Conservation (phyloP, 2,329 filamentous ascomycete genomes). For the Metarhizium guizhouense region DNA sequence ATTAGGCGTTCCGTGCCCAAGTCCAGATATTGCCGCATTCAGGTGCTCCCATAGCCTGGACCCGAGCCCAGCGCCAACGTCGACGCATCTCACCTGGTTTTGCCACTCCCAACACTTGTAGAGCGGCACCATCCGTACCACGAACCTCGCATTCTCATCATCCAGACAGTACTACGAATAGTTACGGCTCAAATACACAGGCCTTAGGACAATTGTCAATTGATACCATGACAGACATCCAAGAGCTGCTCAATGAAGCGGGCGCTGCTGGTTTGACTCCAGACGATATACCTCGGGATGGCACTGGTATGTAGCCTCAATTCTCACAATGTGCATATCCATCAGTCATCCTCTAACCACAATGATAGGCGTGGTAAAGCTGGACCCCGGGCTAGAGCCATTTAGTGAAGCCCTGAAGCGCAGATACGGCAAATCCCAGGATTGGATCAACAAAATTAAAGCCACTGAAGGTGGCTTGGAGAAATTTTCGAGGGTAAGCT, state of each 20-base stretch:
- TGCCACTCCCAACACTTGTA: neutral
- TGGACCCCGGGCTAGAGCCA: conserved; percentile 85
- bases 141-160: neutral
- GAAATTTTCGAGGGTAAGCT: conserved; percentile 72
- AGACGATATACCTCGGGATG: conserved; percentile 53
- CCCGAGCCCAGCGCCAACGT: neutral
- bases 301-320: conserved; percentile 49
- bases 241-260: neutral
- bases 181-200: neutral
- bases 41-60: too few species aligned
- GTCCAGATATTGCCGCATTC: too few species aligned
- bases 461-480: conserved; percentile 81
- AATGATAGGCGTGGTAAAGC: conserved; percentile 63
- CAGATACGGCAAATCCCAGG: conserved; percentile 69
- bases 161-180: neutral
- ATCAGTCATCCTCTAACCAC: conserved; percentile 4
- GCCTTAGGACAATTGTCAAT: neutral
- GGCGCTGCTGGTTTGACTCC: conserved; percentile 27
- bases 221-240: conserved; percentile 5
- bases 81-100: neutral
- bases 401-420: conserved; percentile 70
- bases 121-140: neutral
- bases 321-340: neutral
- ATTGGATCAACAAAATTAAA: conserved; percentile 81
- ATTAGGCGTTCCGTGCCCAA: too few species aligned